Percentiles rank a stretch among this genome's conserved stretches.
Conservation (phyloP, 2,329 filamentous ascomycete species). For the Plectosphaerella cucumerina region DNA sequence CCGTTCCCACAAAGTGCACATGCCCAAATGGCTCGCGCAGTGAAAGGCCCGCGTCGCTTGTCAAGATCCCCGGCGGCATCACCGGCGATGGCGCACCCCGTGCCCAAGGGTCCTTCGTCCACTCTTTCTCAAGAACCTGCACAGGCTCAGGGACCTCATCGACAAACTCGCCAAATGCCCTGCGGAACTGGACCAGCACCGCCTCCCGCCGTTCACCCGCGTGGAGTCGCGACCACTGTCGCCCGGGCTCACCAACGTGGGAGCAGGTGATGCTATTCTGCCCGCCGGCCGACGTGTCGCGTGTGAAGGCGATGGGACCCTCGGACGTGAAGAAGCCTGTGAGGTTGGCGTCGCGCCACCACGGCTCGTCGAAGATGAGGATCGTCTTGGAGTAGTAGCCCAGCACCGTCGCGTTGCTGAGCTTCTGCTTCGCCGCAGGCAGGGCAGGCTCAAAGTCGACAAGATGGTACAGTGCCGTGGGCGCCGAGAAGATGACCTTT, state of each 20-base stretch:
- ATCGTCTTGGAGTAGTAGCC: neutral
- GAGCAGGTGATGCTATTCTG: slow-evolving; percentile 35
- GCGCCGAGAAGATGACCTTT: neutral
- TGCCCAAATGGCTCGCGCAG: slow-evolving; percentile 31
- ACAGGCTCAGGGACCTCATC: slow-evolving; percentile 7
- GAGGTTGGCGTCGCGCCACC: neutral
- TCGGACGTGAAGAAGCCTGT: neutral
- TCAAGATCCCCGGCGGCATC: slow-evolving; percentile 32
- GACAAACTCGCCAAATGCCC: neutral
- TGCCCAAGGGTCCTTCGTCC: slow-evolving; percentile 28
- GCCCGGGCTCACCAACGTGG: slow-evolving; percentile 29
- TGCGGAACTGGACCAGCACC: slow-evolving; percentile 22
- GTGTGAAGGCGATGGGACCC: slow-evolving; percentile 39
- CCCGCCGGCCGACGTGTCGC: slow-evolving; percentile 33
- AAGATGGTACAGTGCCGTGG: neutral
- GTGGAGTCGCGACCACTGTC: slow-evolving; percentile 21
- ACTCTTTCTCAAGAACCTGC: slow-evolving; percentile 28
- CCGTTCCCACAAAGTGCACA: slow-evolving; percentile 44
- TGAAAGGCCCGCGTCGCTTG: slow-evolving; percentile 21
- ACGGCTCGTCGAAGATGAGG: neutral
- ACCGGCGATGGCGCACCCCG: slow-evolving; percentile 33
- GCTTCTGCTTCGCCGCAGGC: neutral
- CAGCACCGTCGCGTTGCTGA: neutral
- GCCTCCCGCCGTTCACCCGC: slow-evolving; percentile 13
- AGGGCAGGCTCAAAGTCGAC: neutral